Conservation (phyloP, 1,139 yeast species). For the Yamadazyma atlantica region DNA sequence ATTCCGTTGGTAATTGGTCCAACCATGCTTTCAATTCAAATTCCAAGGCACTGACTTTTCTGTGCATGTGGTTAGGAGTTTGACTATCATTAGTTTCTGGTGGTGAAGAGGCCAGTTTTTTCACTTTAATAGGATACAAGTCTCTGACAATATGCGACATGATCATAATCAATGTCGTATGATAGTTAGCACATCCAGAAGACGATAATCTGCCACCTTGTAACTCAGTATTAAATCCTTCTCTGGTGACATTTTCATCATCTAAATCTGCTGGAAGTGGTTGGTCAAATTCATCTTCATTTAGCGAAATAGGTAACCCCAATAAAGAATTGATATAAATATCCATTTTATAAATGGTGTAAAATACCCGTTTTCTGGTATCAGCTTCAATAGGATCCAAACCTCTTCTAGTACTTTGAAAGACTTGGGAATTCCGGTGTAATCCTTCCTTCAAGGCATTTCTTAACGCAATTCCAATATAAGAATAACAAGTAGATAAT, state of each 20-base stretch:
- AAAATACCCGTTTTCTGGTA: constrained; percentile 80
- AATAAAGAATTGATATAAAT: constrained; percentile 85
- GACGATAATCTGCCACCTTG: constrained; percentile 59
- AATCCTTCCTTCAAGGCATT: constrained; percentile 86
- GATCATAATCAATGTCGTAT: constrained; percentile 64
- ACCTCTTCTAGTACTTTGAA: constrained; percentile 46
- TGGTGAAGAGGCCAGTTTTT: constrained; percentile 7
- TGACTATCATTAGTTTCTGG: constrained; percentile 12
- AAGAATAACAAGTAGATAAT: constrained; percentile 85
- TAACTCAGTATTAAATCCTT: constrained; percentile 40
- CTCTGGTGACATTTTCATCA: constrained; percentile 81
- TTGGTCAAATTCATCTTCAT: constrained; percentile 86
- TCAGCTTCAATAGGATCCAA: constrained; percentile 84
- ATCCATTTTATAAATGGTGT: constrained; percentile 91
- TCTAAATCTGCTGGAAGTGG: constrained; percentile 82
- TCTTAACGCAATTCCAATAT: constrained; percentile 88
- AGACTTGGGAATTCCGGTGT: constrained; percentile 66
- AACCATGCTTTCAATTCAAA: constrained; percentile 74
- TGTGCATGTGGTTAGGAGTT: constrained; percentile 47
- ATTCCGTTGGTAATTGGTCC: constrained; percentile 66
- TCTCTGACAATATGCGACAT: constrained; percentile 44
- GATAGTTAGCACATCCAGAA: constrained; percentile 82
- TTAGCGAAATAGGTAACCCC: constrained; percentile 77
- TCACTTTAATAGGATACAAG: constrained; percentile 42
- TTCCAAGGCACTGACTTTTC: constrained; percentile 72